phyloP scores from a whole-genome alignment of 805 yeast genomes.

The Tetrapisispora namnaoensis region DNA sequence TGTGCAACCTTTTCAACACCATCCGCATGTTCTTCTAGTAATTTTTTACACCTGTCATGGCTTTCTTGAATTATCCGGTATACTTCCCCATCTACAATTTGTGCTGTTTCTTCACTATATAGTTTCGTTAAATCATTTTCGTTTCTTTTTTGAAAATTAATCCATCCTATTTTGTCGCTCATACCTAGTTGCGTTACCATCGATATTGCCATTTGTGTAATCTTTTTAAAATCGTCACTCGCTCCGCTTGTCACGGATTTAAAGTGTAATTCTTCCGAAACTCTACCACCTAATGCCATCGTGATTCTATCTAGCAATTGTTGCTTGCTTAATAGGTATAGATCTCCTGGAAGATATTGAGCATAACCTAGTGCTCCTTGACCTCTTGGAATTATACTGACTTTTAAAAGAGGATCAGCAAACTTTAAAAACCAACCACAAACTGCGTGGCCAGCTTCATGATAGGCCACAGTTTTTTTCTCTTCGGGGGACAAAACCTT shows the following conservation, averaged over 20 bases:
- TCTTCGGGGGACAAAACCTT: constrained; percentile 71
- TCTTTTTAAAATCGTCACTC: constrained; percentile 84
- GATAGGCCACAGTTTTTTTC: constrained; percentile 80
- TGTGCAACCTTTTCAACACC: constrained; percentile 84
- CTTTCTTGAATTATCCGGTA: constrained; percentile 69
- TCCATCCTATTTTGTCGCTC: constrained; percentile 67
- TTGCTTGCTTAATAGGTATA: constrained; percentile 63
- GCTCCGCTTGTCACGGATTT: constrained; percentile 86
- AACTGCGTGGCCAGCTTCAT: constrained; percentile 95
- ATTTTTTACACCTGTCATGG: constrained; percentile 54
- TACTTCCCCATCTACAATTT: constrained; percentile 72
- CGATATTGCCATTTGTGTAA: constrained; percentile 76
- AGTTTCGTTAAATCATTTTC: constrained; percentile 67
- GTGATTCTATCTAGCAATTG: constrained; percentile 78
- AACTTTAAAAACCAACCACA: constrained; percentile 85
- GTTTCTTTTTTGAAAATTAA: constrained; percentile 36
- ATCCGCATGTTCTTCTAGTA: constrained; percentile 54
- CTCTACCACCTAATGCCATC: constrained; percentile 92
- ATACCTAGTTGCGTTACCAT: constrained; percentile 87
- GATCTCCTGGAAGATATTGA: constrained; percentile 86
- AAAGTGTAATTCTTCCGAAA: constrained; percentile 83
- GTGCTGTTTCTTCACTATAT: constrained; percentile 79
- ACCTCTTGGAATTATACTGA: constrained; percentile 91
- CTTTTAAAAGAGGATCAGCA: constrained; percentile 88
- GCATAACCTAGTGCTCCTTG: constrained; percentile 96